Conservation (phyloP, 192 early-diverging fungal genomes). For the Mortierella antarctica region DNA sequence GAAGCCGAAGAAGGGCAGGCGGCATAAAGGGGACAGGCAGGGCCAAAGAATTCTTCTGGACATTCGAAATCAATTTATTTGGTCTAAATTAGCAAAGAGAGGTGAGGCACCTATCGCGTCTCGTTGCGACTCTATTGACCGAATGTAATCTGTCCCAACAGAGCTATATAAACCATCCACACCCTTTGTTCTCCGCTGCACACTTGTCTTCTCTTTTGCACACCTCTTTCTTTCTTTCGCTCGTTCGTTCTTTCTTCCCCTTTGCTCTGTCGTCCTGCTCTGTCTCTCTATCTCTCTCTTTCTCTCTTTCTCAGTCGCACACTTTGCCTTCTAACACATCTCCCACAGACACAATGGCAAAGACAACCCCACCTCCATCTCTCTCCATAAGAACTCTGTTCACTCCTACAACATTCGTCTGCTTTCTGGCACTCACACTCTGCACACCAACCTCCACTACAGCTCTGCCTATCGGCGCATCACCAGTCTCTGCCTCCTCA, state of each 20-base stretch:
- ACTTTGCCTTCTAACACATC: not conserved
- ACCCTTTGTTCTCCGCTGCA: not conserved
- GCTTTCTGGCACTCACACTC: constrained; percentile 30
- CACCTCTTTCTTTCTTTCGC: not conserved
- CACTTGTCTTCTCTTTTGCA: not conserved
- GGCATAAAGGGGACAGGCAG: not conserved
- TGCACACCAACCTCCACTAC: constrained; percentile 14
- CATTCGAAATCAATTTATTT: too few species aligned
- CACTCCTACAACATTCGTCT: constrained; percentile 26
- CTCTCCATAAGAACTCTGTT: constrained; percentile 35
- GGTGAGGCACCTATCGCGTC: not conserved
- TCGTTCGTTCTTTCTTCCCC: not conserved
- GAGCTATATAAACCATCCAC: not conserved
- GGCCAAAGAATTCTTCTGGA: too few species aligned
- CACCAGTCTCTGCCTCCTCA: not conserved
- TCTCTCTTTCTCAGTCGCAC: not conserved
- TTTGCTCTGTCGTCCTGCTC: not conserved
- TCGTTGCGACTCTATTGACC: not conserved
- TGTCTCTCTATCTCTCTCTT: not conserved
- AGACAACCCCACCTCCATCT: not conserved
- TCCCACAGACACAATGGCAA: constrained; percentile 6
- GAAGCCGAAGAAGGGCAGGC: not conserved
- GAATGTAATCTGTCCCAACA: not conserved
- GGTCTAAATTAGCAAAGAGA: not conserved
- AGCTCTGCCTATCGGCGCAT: too few species aligned